phyloP scores from a whole-genome alignment of 306 rosid species.

The Cyamopsis tetragonoloba region DNA sequence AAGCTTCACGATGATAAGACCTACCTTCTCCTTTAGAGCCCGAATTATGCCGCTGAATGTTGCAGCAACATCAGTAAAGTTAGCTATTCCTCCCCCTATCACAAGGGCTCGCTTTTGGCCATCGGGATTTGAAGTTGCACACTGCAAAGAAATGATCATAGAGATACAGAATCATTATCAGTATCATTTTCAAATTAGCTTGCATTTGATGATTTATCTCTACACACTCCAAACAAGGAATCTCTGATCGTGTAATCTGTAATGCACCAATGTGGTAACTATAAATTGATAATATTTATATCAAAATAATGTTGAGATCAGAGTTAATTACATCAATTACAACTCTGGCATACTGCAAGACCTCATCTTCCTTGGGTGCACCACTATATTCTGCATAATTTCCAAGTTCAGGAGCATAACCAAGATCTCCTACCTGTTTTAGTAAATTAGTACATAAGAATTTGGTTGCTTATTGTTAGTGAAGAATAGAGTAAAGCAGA shows the following conservation, averaged over 20 bases:
- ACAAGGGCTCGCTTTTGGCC: conserved; percentile 85
- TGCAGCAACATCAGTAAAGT: conserved; percentile 95
- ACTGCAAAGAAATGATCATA: conserved; percentile 43
- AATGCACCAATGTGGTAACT: not conserved
- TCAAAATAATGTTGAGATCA: conserved; percentile 3
- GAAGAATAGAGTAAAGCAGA: conserved; percentile 4
- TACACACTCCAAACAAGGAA: not conserved
- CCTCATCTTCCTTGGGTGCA: conserved; percentile 95
- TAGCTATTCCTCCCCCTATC: conserved; percentile 94
- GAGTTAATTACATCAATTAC: conserved; percentile 75
- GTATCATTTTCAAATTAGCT: not conserved
- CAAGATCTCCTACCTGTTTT: conserved; percentile 92
- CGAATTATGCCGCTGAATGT: conserved; percentile 92
- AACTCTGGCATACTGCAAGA: conserved; percentile 94
- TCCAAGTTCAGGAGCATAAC: conserved; percentile 92
- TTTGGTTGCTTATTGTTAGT: not conserved
- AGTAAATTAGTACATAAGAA: not conserved
- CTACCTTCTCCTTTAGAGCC: conserved; percentile 90
- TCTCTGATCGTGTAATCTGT: not conserved
- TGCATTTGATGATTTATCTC: not conserved
- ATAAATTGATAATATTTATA: not conserved
- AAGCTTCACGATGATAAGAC: not conserved
- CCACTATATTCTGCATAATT: conserved; percentile 98
- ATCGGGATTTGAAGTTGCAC: conserved; percentile 90
- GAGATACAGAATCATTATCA: not conserved